Evolutionary conservation across 2,329 filamentous ascomycete genomes (phyloP), one percentile per base, ranked within the genome.

Genomic region (Curvularia hawaiiensis): DNA sequence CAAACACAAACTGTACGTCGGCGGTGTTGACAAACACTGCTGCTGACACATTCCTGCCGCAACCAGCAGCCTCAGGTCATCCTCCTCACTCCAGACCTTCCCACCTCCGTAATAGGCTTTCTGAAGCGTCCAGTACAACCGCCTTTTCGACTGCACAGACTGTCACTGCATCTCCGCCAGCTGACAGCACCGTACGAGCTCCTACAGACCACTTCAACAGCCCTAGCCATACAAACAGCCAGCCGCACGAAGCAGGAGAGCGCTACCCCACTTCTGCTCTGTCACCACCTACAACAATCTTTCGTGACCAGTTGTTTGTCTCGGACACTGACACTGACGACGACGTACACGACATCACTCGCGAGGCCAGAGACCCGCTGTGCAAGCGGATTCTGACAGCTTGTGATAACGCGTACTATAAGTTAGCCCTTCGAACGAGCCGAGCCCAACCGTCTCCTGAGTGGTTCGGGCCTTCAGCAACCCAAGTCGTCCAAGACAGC

Each of bases 221-320:
- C 33, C 67, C 66, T 48, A 60, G 70, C 26, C 65, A 65, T 52
- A 60, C 52, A 55, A 61, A 62, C 28, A 69, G 72, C 55, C 63
- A 67, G 38, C 53, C 69, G 49, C 72, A 77, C 65, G 75, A 74
- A 50, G 75, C 76, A 28, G 80, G 80, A 40, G 80, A 82, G 56
- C 78, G 80, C 26, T 83, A 83, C 63, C 80, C 80, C 26, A 80
- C 78, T 10, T 79, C 78, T 50, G 76, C 76, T 46, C 69, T 82
- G 31, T 77, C 74, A 18, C 77, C 79, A 43, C 80, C 80, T 11
- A 64, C 70, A 31, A 62, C 63, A 18, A 65, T 68, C 59, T 66
- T 68, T 55, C 58, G 64, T 28, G 67, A 70, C 31, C 58, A 69
- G 47, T 61, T 69, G 43, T 68, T 67, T 39, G 45, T 57, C 18